Evolutionary conservation across 2,329 filamentous ascomycete species (phyloP), one percentile per base, ranked within the genome.

Genomic region (Ascochyta clinopodiicola): DNA sequence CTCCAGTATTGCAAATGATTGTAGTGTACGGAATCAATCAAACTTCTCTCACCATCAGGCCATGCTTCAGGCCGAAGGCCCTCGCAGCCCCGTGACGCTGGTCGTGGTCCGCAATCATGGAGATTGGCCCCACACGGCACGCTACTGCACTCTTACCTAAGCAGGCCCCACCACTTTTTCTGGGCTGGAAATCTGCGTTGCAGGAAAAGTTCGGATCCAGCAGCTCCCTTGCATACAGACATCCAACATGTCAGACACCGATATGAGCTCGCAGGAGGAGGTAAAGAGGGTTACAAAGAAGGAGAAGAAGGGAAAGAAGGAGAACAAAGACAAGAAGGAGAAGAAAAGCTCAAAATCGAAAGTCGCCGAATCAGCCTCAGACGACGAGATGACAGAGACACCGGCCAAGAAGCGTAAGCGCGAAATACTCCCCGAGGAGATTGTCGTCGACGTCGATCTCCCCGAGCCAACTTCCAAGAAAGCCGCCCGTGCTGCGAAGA

Each of bases 391-490:
- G 38, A 35, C 54, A 24, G 61, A 64, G 25, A 60, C 61, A 45
- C 63, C 70, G n/a, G 62, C 61, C 13, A 75, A 75, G 56, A 82
- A 82, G 69, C 79, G 80, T 52, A 82, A 82, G 67, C 77, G 78
- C 86, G 67, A 89, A 89, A 67, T 82, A 84, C 64, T 88, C 0
- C 69, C 81, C 50, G 75, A 78, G 29, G 84, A 88, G 43, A 89
- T 99, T 69, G 92, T 96, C 75, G 92, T 99, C 72, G 91, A 99
- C 74, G 79, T 99, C 60, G 83, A 81, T 61, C 87, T 90, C n/a
- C 95, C 95, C 24, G 93, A 98, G 72, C 95, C 95, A 19, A 91
- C 92, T 1, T 98, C 95, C 31, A 99, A 98, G 77, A 96, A 95
- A 74, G 92, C 91, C 59, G 86, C 92, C 65, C 92, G 95, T 73